Evolutionary conservation across 495 filamentous ascomycete genomes (phyloP).

Genomic region (Xylona heveae): DNA sequence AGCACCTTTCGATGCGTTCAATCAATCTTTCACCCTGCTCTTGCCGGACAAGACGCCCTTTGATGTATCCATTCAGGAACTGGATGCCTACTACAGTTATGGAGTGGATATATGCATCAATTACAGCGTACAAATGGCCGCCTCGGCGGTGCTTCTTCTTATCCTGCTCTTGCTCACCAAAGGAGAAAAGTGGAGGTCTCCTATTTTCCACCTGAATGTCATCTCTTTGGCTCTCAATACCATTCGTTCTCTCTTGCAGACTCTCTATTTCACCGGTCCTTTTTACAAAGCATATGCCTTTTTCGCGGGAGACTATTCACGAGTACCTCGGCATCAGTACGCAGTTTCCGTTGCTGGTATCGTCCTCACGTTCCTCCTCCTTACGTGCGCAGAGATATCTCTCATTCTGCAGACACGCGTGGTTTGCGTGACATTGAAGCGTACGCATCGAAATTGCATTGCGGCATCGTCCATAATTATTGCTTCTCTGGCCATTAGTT

Average conservation of each 20-base stretch:
- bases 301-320: slow-evolving; percentile 31
- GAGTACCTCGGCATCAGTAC: slow-evolving; percentile 24
- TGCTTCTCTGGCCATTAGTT: slow-evolving; percentile 31
- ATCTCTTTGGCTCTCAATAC: slow-evolving; percentile 36
- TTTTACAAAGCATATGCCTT: slow-evolving; percentile 37
- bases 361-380: slow-evolving; percentile 33
- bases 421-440: slow-evolving; percentile 27
- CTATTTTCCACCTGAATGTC: slow-evolving; percentile 42
- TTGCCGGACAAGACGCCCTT: slow-evolving; percentile 27
- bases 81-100: slow-evolving; percentile 28
- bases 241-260: slow-evolving; percentile 34
- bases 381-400: slow-evolving; percentile 38
- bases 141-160: slow-evolving; percentile 42
- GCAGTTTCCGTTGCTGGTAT: slow-evolving; percentile 28
- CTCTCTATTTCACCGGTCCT: slow-evolving; percentile 33
- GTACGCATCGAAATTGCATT: slow-evolving; percentile 19
- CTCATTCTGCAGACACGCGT: slow-evolving; percentile 54
- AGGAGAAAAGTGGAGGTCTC: slow-evolving; percentile 33
- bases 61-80: slow-evolving; percentile 22
- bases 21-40: slow-evolving; percentile 34
- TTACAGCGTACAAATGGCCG: slow-evolving; percentile 52
- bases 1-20: slow-evolving; percentile 29
- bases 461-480: slow-evolving; percentile 27
- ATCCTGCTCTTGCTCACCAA: slow-evolving; percentile 42
- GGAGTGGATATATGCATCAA: slow-evolving; percentile 37